A percentile compares a stretch with the other conserved stretches of the same genome.
These are phyloP conservation scores for Psophocarpus tetragonolobus DNA, from an alignment of 306 rosid species.

Conservation along the genomic window DNA sequence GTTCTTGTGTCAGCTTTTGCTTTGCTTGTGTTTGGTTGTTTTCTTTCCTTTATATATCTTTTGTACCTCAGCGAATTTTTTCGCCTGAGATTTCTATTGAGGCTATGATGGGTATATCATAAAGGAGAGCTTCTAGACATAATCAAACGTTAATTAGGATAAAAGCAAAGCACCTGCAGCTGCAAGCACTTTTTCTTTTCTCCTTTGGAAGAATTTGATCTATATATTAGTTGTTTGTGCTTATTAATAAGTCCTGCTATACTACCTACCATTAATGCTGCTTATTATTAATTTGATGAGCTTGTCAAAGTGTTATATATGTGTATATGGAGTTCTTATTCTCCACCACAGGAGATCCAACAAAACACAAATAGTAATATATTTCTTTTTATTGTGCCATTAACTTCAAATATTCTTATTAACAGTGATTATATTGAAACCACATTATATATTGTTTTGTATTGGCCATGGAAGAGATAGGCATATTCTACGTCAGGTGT, in stretches of 20 bases:
- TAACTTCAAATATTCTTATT: conserved; percentile 38
- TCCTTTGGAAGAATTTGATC: conserved; percentile 35
- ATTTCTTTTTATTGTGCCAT: conserved; percentile 3
- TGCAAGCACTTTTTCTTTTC: conserved; percentile 33
- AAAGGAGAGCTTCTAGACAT: conserved; percentile 38
- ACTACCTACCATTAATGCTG: neutral
- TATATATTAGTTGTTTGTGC: neutral
- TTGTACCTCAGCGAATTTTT: conserved; percentile 29
- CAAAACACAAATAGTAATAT: conserved; percentile 39
- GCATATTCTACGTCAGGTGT: conserved; percentile 13
- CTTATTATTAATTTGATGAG: neutral
- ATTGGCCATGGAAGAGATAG: neutral
- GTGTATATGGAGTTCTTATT: neutral
- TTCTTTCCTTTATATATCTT: conserved; percentile 34
- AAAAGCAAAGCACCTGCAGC: conserved; percentile 33
- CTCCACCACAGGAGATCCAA: neutral
- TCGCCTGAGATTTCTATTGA: conserved; percentile 11
- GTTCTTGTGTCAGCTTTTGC: conserved; percentile 56
- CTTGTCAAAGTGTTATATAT: neutral
- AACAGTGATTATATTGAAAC: neutral
- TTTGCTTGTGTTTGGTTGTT: conserved; percentile 42
- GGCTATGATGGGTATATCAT: conserved; percentile 37
- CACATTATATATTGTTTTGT: neutral
- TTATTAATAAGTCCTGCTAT: neutral
- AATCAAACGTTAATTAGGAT: conserved; percentile 31